Conservation (phyloP, 345 rosid species). For the Eucalyptus globulus region DNA sequence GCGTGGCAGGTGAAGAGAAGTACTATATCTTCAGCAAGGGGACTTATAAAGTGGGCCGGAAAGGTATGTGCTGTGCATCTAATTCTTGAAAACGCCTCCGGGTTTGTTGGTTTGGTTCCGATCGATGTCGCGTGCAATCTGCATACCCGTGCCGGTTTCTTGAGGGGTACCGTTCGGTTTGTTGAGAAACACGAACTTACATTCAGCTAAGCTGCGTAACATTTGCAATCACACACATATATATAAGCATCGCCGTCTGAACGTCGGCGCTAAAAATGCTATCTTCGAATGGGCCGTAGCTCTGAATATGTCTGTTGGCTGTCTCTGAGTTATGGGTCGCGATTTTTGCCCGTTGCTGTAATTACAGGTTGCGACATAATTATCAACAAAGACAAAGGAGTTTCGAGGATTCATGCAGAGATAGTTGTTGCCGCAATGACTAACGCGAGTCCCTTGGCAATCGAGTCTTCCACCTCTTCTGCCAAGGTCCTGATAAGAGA, state of each 20-base stretch:
- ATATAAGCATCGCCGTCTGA: neutral
- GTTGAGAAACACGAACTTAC: neutral
- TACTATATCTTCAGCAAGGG: constrained; percentile 59
- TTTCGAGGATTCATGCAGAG: constrained; percentile 83
- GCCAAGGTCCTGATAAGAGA: constrained; percentile 49
- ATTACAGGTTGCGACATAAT: constrained; percentile 75
- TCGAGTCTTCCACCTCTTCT: constrained; percentile 5
- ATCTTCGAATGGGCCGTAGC: neutral
- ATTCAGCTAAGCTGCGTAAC: neutral
- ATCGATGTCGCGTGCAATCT: neutral
- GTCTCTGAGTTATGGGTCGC: neutral
- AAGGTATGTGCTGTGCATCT: constrained; percentile 20
- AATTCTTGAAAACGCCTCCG: neutral
- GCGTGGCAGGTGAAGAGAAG: constrained; percentile 47
- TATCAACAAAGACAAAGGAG: constrained; percentile 75
- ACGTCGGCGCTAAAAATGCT: neutral
- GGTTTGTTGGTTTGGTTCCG: neutral
- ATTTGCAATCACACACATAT: neutral
- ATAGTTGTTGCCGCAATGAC: constrained; percentile 47
- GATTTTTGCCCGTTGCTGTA: neutral
- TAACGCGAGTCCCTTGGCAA: constrained; percentile 1
- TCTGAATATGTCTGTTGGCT: neutral
- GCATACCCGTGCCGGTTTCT: neutral
- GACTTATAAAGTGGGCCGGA: constrained; percentile 64
- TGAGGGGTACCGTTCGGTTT: neutral